Evolutionary conservation across 2,329 filamentous ascomycete species (phyloP), one percentile per base, ranked within the genome.

Genomic region (Talaromyces sp.): DNA sequence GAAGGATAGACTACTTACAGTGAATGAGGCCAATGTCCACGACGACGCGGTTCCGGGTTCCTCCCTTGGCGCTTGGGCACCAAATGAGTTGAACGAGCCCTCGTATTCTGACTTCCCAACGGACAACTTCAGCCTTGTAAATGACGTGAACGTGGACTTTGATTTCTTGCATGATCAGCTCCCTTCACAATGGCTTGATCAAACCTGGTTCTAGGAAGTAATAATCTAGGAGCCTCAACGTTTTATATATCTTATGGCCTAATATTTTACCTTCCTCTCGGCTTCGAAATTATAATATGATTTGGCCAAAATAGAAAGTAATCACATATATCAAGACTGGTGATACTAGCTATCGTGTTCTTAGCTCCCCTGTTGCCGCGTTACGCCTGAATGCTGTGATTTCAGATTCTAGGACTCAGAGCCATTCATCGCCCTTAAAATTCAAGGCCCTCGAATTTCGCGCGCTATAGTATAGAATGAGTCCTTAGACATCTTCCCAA

Each of bases 111-210:
- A 61, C 52, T 10, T 63, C 24, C 37, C 16, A 19, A n/a, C n/a
- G 8, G 39, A 56, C 16, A 31, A 22, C 24, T 35, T 47, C 2
- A n/a, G 27, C 10, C 13, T 47, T 24, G 45, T 11, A 24, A 24
- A 47, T 24, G 45, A 24, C 6, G 19, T 47, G 24, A 31, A 54
- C n/a, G 27, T 57, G 14, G 39, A 63, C 37, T 63, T 57, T 54
- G 60, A 63, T 41, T 63, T 63, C 16, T 35, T 57, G 24, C 37
- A 27, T 63, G 35, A 52, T 45, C 49, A 58, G 27, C 35, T 58
- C 16, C 33, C 33, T 39, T 24, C 49, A 16, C 49, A 52, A 33
- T 52, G 49, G 49, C 13, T 52, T 1, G 27, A 52, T n/a, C 49
- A 52, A n/a, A 52, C 27, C 5, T 52, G 49, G 49, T 33, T 52